Conservation (phyloP, 2,329 filamentous ascomycete genomes). For the Neoarthrinium moseri region DNA sequence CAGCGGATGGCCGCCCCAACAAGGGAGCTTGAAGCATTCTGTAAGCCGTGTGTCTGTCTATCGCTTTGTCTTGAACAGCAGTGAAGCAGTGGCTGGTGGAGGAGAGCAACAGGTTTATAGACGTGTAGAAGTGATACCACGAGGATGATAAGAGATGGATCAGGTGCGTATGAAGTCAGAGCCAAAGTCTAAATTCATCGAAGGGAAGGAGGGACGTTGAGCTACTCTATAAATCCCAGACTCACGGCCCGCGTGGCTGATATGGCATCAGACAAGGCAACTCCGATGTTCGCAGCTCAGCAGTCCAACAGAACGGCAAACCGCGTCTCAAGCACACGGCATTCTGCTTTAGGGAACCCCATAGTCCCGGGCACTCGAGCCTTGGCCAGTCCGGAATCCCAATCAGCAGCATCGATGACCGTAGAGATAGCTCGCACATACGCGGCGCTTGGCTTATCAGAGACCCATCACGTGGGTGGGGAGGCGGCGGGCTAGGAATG, state of each 20-base stretch:
- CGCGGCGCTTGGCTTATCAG: conserved; percentile 23
- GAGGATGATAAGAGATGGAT: too few species aligned
- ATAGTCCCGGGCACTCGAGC: neutral
- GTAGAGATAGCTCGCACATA: conserved; percentile 18
- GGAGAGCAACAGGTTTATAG: too few species aligned
- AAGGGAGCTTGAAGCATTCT: conserved; percentile 9
- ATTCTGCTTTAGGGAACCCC: too few species aligned
- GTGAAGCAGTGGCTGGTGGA: too few species aligned
- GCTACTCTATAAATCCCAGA: conserved; percentile 5
- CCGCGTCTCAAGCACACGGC: neutral
- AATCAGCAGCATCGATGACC: conserved; percentile 25
- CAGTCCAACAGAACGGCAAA: neutral
- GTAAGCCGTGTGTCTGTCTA: neutral
- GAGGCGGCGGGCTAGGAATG: conserved; percentile 21
- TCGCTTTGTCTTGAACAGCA: neutral
- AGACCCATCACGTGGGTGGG: conserved; percentile 26
- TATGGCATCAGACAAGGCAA: neutral
- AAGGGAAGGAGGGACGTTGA: neutral
- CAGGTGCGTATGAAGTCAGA: conserved; percentile 1
- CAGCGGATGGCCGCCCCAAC: conserved; percentile 6
- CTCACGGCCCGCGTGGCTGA: conserved; percentile 1
- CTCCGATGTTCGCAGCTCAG: conserved; percentile 7
- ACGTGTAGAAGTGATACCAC: too few species aligned
- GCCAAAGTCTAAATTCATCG: neutral
- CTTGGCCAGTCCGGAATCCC: conserved; percentile 19